Conservation (phyloP, 306 rosid species). For the Sophora flavescens region DNA sequence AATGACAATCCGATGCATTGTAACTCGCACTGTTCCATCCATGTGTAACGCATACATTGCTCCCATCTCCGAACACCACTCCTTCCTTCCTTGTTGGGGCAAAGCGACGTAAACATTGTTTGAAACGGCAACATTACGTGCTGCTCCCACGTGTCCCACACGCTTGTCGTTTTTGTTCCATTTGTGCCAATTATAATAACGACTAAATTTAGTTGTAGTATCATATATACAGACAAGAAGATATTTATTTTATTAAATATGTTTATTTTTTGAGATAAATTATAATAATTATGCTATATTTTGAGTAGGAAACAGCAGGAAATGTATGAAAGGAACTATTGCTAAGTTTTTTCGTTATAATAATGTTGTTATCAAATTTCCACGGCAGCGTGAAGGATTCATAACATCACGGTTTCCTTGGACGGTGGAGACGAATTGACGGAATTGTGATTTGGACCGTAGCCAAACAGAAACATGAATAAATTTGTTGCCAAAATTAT, state of each 20-base stretch:
- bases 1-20: not conserved
- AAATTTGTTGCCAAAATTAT: not conserved
- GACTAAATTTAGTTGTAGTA: too few species aligned
- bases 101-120: slow-evolving; percentile 13
- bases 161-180: not conserved
- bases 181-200: too few species aligned
- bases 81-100: not conserved
- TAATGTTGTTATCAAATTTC: too few species aligned
- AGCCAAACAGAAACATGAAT: not conserved
- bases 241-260: too few species aligned
- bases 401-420: not conserved
- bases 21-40: not conserved
- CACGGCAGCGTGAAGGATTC: not conserved
- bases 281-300: too few species aligned
- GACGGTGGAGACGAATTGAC: slow-evolving; percentile 47
- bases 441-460: not conserved
- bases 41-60: not conserved
- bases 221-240: too few species aligned
- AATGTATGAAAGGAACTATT: too few species aligned
- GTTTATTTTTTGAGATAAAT: too few species aligned
- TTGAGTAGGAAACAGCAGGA: too few species aligned
- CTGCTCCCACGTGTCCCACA: slow-evolving; percentile 42
- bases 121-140: slow-evolving; percentile 37
- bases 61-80: not conserved
- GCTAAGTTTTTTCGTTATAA: too few species aligned